phyloP scores from a whole-genome alignment of 2,329 filamentous ascomycete genomes.

The Phyllosticta paracitricarpa region DNA sequence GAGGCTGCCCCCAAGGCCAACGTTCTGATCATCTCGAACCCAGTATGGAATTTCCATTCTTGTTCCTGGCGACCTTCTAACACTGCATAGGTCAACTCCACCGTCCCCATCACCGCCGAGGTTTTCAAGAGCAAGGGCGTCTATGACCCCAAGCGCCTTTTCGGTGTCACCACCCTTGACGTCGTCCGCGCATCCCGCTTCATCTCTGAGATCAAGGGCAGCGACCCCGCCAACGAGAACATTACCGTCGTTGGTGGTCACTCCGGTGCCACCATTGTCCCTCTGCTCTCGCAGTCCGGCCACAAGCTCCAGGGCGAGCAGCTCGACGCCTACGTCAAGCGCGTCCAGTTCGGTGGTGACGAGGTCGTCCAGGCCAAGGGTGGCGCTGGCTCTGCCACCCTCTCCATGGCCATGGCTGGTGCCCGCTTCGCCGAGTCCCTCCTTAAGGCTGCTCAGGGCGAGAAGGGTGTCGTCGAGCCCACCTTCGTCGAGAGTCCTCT shows the following conservation, averaged over 20 bases:
- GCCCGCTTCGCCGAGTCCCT: conserved; percentile 77
- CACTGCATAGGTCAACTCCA: conserved; percentile 70
- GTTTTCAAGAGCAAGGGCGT: conserved; percentile 91
- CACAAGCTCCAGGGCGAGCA: conserved; percentile 75
- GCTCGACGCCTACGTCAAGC: conserved; percentile 69
- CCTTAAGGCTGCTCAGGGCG: conserved; percentile 82
- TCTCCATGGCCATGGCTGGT: conserved; percentile 98
- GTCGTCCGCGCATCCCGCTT: conserved; percentile 96
- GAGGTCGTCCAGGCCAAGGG: conserved; percentile 99
- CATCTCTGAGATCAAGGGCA: conserved; percentile 86
- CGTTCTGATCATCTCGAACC: conserved; percentile 96
- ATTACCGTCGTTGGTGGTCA: conserved; percentile 96
- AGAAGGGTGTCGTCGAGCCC: conserved; percentile 92
- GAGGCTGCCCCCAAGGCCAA: conserved; percentile 85
- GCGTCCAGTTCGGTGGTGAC: conserved; percentile 97
- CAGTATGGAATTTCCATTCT: conserved; percentile 42
- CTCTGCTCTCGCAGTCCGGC: conserved; percentile 88
- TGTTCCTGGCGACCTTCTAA: conserved; percentile 11
- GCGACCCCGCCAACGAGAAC: conserved; percentile 84
- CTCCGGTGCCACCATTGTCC: conserved; percentile 96
- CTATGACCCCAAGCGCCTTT: conserved; percentile 98
- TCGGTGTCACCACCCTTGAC: conserved; percentile 98
- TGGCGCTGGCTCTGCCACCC: conserved; percentile 89
- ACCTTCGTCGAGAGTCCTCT: conserved; percentile 95
- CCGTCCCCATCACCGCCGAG: conserved; percentile 94